These are phyloP conservation scores for Talaromyces sp. DNA, from an alignment of 2,329 filamentous ascomycete species.

Conservation along the genomic window DNA sequence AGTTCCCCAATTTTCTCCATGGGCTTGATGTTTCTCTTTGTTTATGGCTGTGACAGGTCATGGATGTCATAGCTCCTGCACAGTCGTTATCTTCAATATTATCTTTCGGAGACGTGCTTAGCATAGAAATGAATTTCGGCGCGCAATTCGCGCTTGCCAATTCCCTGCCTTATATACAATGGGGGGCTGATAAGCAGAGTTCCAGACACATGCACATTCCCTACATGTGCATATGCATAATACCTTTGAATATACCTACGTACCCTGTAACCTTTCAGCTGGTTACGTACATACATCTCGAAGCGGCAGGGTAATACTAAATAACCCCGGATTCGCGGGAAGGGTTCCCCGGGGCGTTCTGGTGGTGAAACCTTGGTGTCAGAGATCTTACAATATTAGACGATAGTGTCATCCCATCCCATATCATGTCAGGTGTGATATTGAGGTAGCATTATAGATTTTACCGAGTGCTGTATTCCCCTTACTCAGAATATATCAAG, in stretches of 20 bases:
- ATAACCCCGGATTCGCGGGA: constrained; percentile 10
- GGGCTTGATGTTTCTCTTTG: not conserved
- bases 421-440: not conserved
- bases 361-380: not conserved
- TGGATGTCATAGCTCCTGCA: not conserved
- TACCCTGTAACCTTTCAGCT: not conserved
- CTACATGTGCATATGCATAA: constrained; percentile 5
- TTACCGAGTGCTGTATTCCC: not conserved
- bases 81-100: not conserved
- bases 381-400: not conserved
- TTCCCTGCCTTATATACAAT: not conserved
- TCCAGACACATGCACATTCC: not conserved
- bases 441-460: not conserved
- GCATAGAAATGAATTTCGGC: not conserved
- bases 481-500: too few species aligned
- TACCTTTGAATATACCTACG: not conserved
- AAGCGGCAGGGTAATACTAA: not conserved
- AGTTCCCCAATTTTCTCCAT: not conserved
- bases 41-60: not conserved
- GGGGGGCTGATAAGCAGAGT: not conserved
- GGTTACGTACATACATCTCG: not conserved
- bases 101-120: not conserved
- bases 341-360: not conserved
- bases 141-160: constrained; percentile 4
- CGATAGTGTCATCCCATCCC: not conserved